Conservation (phyloP, 225 moss, liverwort and hornwort species). For the Asterella californica region DNA sequence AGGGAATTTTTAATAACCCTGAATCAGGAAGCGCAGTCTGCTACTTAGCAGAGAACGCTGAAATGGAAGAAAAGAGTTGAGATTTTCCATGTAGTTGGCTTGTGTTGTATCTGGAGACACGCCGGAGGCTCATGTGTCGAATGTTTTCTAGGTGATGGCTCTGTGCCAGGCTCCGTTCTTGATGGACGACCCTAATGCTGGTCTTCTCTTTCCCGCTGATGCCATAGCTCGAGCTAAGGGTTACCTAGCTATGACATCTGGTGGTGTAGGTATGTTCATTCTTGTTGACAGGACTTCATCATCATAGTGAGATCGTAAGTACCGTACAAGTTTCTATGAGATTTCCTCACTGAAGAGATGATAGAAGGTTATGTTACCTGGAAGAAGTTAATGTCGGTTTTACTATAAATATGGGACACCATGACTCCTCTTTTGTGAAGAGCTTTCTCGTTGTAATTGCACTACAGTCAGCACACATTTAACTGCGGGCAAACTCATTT, state of each 20-base stretch:
- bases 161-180: constrained; percentile 93
- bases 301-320: neutral
- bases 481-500: neutral
- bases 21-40: too few relatives aligned
- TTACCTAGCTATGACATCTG: constrained; percentile 74
- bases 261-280: constrained; percentile 66
- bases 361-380: neutral
- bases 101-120: too few relatives aligned
- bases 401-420: neutral
- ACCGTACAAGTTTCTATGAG: neutral
- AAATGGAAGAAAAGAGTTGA: too few relatives aligned
- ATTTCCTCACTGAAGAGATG: neutral
- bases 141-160: constrained; percentile 68
- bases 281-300: neutral
- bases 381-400: neutral
- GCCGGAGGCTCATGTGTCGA: neutral
- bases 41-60: too few relatives aligned
- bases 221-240: constrained; percentile 75
- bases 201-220: constrained; percentile 64
- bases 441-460: neutral
- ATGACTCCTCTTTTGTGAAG: neutral
- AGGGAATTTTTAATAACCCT: too few relatives aligned
- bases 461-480: neutral
- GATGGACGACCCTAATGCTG: constrained; percentile 71
- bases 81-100: too few relatives aligned